Evolutionary conservation across 768 basidiomycete genomes (phyloP).

Genomic region (Mycena vitilis): DNA sequence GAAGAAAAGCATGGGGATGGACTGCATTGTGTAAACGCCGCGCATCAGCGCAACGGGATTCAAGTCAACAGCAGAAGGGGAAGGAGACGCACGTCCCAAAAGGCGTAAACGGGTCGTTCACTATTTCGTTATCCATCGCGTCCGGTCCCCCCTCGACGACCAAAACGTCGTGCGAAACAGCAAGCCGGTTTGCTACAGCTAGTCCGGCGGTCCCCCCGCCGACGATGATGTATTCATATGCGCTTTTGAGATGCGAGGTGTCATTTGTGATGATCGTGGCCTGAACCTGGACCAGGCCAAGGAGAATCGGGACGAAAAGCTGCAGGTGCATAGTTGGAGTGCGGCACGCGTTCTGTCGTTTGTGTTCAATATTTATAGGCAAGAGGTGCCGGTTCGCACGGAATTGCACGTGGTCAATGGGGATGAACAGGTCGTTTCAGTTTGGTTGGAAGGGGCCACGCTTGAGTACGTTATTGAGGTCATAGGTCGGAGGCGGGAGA

Average conservation of each 20-base stretch:
- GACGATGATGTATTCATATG: conserved; percentile 35
- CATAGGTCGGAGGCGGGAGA: no score
- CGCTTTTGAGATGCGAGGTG: conserved; percentile 9
- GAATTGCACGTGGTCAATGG: no score
- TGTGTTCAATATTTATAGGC: no score
- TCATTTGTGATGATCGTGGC: conserved; percentile 34
- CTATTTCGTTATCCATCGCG: conserved; percentile 21
- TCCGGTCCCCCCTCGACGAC: conserved; percentile 47
- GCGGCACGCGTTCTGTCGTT: no score
- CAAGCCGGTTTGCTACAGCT: conserved; percentile 40
- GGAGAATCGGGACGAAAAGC: not conserved
- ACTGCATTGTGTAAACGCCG: not conserved
- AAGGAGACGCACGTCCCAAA: conserved; percentile 18
- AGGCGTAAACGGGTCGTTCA: conserved; percentile 29
- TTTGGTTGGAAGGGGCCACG: no score
- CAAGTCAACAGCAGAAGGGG: not conserved
- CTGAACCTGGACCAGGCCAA: conserved; percentile 11
- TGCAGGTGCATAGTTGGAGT: not conserved
- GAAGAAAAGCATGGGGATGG: conserved; percentile 10
- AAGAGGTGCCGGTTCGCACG: no score
- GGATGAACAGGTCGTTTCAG: no score
- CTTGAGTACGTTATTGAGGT: no score
- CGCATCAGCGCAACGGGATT: not conserved
- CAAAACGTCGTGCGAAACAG: conserved; percentile 35
- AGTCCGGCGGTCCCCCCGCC: conserved; percentile 38